Evolutionary conservation across 805 yeast species (phyloP).

Genomic region (Starmerella gropengiesseri): DNA sequence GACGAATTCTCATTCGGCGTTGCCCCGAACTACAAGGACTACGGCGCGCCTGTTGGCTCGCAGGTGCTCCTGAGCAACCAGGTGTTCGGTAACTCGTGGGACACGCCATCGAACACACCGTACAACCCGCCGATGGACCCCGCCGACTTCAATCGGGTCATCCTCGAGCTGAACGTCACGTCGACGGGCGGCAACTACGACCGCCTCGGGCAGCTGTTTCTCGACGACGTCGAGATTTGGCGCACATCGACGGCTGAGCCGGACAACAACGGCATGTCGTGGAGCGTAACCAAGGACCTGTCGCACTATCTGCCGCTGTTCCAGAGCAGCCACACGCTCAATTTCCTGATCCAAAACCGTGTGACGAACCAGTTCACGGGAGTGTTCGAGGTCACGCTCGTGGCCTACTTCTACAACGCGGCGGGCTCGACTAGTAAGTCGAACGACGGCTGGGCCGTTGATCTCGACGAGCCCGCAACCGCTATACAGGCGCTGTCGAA

Average conservation of each 20-base stretch:
- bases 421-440: conserved; percentile 1
- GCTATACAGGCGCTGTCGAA: conserved; percentile 14
- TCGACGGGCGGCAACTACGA: conserved; percentile 33
- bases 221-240: conserved; percentile 58
- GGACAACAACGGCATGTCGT: conserved; percentile 38
- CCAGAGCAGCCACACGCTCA: conserved; percentile 19
- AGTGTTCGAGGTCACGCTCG: conserved; percentile 43
- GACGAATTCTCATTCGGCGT: conserved; percentile 16
- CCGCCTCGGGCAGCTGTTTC: conserved; percentile 30
- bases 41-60: conserved; percentile 11
- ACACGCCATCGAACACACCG: conserved; percentile 26
- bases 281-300: conserved; percentile 55
- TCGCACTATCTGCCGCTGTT: conserved; percentile 48
- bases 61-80: conserved; percentile 20
- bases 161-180: conserved; percentile 28
- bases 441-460: conserved; percentile 21
- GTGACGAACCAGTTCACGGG: conserved; percentile 47
- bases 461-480: conserved; percentile 13
- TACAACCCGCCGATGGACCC: conserved; percentile 28
- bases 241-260: conserved; percentile 82
- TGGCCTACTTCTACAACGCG: conserved; percentile 39
- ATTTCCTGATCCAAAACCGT: conserved; percentile 45
- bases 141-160: conserved; percentile 30
- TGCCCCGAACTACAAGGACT: conserved; percentile 10
- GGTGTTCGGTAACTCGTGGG: conserved; percentile 30